Percentiles rank a stretch among this genome's conserved stretches.
Conservation (phyloP, 1,284 basidiomycete genomes). For the Spongispora temasekensis region DNA sequence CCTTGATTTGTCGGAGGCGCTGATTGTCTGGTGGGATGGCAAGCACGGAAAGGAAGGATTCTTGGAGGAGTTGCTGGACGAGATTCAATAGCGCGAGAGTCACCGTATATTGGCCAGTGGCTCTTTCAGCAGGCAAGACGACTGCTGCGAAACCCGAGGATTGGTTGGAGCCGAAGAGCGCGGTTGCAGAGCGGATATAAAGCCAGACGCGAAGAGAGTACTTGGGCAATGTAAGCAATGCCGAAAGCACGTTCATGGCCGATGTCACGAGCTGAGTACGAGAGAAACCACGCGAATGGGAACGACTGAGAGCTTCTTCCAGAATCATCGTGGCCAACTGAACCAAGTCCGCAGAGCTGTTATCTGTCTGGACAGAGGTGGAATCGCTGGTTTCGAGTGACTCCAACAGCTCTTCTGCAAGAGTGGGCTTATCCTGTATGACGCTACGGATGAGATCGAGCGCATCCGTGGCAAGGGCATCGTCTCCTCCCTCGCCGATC, state of each 20-base stretch:
- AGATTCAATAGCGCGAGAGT: slow-evolving; percentile 77
- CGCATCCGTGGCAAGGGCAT: slow-evolving; percentile 65
- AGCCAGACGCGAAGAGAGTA: slow-evolving; percentile 85
- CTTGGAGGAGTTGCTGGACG: slow-evolving; percentile 73
- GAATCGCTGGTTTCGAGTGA: slow-evolving; percentile 52
- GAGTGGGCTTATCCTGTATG: slow-evolving; percentile 64
- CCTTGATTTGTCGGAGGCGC: slow-evolving; percentile 70
- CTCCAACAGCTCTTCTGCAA: slow-evolving; percentile 67
- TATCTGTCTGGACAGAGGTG: slow-evolving; percentile 21
- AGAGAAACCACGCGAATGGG: slow-evolving; percentile 47
- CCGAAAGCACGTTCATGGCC: slow-evolving; percentile 77
- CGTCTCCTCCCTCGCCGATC: slow-evolving; percentile 55
- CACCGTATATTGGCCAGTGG: slow-evolving; percentile 77
- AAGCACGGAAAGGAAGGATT: slow-evolving; percentile 63
- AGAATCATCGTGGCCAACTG: slow-evolving; percentile 82
- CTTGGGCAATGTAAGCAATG: slow-evolving; percentile 70
- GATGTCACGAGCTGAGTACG: slow-evolving; percentile 74
- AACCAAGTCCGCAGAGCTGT: slow-evolving; percentile 55
- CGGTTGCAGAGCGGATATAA: slow-evolving; percentile 75
- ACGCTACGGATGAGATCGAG: slow-evolving; percentile 80
- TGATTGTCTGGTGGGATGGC: slow-evolving; percentile 55
- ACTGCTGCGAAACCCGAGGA: slow-evolving; percentile 57
- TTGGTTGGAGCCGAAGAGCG: slow-evolving; percentile 68
- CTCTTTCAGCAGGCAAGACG: slow-evolving; percentile 72
- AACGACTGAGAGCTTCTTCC: slow-evolving; percentile 73